Percentiles rank a stretch among this genome's conserved stretches.
Evolutionary conservation across 768 basidiomycete genomes (phyloP).

Genomic region (Amanita rimosa): DNA sequence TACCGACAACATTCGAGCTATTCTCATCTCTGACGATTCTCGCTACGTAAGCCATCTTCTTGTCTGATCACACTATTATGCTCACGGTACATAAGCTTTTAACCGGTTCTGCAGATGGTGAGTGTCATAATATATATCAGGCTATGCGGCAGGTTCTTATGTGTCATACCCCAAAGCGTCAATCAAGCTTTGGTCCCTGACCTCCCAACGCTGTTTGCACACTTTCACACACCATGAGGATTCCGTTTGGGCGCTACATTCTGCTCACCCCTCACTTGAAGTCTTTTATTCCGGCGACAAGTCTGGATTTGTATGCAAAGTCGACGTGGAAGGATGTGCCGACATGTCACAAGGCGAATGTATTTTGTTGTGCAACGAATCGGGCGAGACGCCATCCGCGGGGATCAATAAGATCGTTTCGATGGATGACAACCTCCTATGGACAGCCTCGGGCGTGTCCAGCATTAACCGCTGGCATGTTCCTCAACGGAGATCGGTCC

Average conservation of each 20-base stretch:
- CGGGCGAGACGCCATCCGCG: conserved; percentile 14
- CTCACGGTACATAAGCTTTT: conserved; percentile 38
- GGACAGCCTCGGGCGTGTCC: conserved; percentile 84
- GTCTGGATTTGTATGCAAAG: conserved; percentile 78
- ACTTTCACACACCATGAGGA: conserved; percentile 95
- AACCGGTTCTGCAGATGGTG: conserved; percentile 74
- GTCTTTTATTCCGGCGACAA: conserved; percentile 94
- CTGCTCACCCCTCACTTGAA: conserved; percentile 74
- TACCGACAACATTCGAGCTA: conserved; percentile 91
- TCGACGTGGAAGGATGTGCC: conserved; percentile 77
- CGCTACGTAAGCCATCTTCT: conserved; percentile 55
- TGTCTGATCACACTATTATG: not conserved
- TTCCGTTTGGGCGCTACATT: conserved; percentile 89
- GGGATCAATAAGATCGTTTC: conserved; percentile 66
- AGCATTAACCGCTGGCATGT: conserved; percentile 76
- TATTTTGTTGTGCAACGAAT: conserved; percentile 65
- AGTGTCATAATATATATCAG: conserved; percentile 8
- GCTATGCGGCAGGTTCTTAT: not conserved
- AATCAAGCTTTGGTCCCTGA: conserved; percentile 90
- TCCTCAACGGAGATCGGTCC: conserved; percentile 33
- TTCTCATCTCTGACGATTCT: conserved; percentile 83
- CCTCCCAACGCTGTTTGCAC: conserved; percentile 82
- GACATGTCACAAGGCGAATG: conserved; percentile 89
- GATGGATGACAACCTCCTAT: conserved; percentile 72
- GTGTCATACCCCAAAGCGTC: conserved; percentile 32